These are phyloP conservation scores for Leucosporidium yakuticum DNA, from an alignment of 768 basidiomycete genomes.

Conservation along the genomic window DNA sequence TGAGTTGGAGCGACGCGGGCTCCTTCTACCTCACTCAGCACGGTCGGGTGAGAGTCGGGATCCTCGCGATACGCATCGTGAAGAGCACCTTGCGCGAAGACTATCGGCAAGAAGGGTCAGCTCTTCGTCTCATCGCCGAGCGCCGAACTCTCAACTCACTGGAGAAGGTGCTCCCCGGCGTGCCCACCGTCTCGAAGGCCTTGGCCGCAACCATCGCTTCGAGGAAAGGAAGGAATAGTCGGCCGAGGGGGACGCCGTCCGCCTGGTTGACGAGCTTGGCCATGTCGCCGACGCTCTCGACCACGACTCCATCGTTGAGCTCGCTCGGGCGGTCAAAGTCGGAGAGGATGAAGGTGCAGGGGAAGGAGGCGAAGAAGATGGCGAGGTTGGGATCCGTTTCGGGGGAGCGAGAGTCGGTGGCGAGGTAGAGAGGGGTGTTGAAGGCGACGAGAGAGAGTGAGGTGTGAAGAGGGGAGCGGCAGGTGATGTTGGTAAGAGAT, in stretches of 20 bases:
- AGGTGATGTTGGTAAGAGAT: slow-evolving; percentile 18
- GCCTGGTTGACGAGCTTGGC: slow-evolving; percentile 47
- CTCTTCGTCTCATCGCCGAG: too few relatives aligned
- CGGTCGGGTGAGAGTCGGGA: too few relatives aligned
- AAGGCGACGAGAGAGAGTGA: slow-evolving; percentile 43
- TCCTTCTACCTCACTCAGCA: too few relatives aligned
- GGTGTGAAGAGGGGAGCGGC: slow-evolving; percentile 42
- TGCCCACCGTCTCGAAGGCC: slow-evolving; percentile 22
- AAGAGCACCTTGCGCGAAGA: too few relatives aligned
- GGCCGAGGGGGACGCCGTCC: slow-evolving; percentile 51
- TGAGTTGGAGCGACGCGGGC: too few relatives aligned
- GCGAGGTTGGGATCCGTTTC: slow-evolving; percentile 47
- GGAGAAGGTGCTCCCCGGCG: slow-evolving; percentile 5
- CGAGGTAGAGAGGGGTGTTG: slow-evolving; percentile 59
- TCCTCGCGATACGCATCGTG: too few relatives aligned
- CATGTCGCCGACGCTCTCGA: slow-evolving; percentile 39
- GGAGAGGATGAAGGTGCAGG: slow-evolving; percentile 57
- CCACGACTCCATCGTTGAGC: slow-evolving; percentile 22
- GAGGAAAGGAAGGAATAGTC: slow-evolving; percentile 57
- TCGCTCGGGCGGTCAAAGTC: slow-evolving; percentile 47
- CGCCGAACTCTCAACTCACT: not conserved
- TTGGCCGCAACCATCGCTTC: slow-evolving; percentile 63
- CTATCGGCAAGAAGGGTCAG: too few relatives aligned
- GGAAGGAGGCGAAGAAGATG: slow-evolving; percentile 53
- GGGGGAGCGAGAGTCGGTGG: slow-evolving; percentile 55